phyloP scores from a whole-genome alignment of 2,329 filamentous ascomycete species.

The Cercospora sp. region DNA sequence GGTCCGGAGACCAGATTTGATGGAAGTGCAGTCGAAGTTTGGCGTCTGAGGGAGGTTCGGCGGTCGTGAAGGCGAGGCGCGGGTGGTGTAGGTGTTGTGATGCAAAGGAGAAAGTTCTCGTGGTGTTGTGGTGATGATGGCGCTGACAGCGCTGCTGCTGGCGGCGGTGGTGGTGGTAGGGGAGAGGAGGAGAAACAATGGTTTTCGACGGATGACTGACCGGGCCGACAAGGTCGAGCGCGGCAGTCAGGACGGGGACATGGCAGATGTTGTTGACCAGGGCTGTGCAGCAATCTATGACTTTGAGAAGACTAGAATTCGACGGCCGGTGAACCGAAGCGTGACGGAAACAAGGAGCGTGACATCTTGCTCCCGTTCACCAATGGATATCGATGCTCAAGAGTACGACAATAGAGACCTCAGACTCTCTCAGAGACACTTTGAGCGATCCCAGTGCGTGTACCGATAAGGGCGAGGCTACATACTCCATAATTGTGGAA shows the following conservation, averaged over 20 bases:
- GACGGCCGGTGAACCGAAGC: not conserved
- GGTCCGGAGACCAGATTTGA: not conserved
- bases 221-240: not conserved
- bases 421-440: not conserved
- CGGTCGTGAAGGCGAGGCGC: not conserved
- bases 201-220: not conserved
- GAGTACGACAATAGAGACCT: not conserved
- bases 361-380: not conserved
- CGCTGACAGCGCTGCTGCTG: not conserved
- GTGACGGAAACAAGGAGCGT: not conserved
- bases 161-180: not conserved
- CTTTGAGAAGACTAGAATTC: not conserved
- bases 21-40: not conserved
- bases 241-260: not conserved
- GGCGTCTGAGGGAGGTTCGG: not conserved
- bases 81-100: not conserved
- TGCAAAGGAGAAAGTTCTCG: not conserved
- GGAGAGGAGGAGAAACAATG: not conserved
- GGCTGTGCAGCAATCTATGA: not conserved
- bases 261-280: not conserved
- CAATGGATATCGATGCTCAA: not conserved
- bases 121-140: not conserved
- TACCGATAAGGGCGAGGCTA: not conserved
- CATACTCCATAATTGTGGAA: not conserved
- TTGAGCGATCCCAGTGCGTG: not conserved